These are phyloP conservation scores for Scleroderma bovista DNA, from an alignment of 768 basidiomycete species.

Conservation along the genomic window DNA sequence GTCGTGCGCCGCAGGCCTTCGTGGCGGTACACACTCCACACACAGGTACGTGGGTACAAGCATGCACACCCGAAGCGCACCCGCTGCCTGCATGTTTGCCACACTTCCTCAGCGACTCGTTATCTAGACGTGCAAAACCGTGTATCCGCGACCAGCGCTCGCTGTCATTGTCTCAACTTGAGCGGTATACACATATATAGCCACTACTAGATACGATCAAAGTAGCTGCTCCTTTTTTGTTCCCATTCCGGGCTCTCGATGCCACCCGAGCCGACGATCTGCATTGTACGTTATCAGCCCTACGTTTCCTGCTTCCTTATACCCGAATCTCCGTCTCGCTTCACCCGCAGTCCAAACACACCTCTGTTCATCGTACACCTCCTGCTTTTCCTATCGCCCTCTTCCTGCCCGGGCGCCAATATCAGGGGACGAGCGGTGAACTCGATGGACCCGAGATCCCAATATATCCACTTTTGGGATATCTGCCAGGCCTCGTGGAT, in stretches of 20 bases:
- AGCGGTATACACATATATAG: not conserved
- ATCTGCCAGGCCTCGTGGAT: slow-evolving; percentile 22
- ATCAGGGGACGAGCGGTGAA: not conserved
- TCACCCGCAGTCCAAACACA: not conserved
- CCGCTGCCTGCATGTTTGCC: too few species aligned
- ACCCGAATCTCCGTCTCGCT: not conserved
- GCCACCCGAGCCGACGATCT: not conserved
- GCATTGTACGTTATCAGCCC: not conserved
- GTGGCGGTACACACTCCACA: not conserved
- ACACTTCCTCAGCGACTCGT: too few species aligned
- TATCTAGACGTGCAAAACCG: not conserved
- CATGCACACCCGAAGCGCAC: not conserved
- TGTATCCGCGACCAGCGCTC: not conserved
- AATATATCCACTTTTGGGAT: slow-evolving; percentile 22
- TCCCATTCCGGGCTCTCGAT: not conserved
- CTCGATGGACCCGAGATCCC: not conserved
- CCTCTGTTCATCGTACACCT: not conserved
- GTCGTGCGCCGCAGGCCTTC: not conserved
- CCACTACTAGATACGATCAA: not conserved
- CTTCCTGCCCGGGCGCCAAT: not conserved
- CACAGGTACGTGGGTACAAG: not conserved
- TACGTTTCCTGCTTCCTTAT: not conserved
- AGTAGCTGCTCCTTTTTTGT: not conserved
- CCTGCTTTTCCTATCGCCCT: not conserved
- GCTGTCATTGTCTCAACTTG: not conserved